Evolutionary conservation across 2,329 filamentous ascomycete species (phyloP).

Genomic region (Pseudocercospora fuligena): DNA sequence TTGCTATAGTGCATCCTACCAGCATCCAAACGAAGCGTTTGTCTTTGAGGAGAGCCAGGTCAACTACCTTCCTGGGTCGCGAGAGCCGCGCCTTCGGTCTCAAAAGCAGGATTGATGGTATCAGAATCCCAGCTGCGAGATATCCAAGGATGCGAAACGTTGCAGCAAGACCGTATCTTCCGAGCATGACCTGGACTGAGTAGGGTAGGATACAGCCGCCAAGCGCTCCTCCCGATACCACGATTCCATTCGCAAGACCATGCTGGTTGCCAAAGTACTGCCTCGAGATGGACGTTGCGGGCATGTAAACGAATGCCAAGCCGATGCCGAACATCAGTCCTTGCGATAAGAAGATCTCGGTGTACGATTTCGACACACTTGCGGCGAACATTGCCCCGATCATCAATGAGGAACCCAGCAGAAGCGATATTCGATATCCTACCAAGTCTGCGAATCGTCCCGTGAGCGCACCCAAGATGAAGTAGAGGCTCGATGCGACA

Average conservation of each 20-base stretch:
- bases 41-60: conserved; percentile 1
- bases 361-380: conserved; percentile 8
- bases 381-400: conserved; percentile 8
- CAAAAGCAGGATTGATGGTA: conserved; percentile 3
- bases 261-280: conserved; percentile 13
- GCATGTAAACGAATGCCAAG: conserved; percentile 15
- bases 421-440: conserved; percentile 8
- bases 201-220: conserved; percentile 10
- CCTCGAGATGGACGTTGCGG: conserved; percentile 11
- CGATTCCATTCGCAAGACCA: conserved; percentile 11
- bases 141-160: conserved; percentile 13
- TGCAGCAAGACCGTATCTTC: not conserved
- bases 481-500: conserved; percentile 13
- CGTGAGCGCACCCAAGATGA: conserved; percentile 12
- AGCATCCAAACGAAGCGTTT: conserved; percentile 14
- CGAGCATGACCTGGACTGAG: conserved; percentile 7
- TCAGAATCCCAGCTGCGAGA: conserved; percentile 6
- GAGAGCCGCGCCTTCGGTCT: not conserved
- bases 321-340: conserved; percentile 9
- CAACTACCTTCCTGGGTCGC: not conserved
- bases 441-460: conserved; percentile 16
- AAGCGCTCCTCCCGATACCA: conserved; percentile 11
- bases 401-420: conserved; percentile 5
- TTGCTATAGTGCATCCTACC: conserved; percentile 9
- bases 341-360: conserved; percentile 12